Evolutionary conservation across 2,329 filamentous ascomycete genomes (phyloP).

Genomic region (Cadophora luteo-olivacea): DNA sequence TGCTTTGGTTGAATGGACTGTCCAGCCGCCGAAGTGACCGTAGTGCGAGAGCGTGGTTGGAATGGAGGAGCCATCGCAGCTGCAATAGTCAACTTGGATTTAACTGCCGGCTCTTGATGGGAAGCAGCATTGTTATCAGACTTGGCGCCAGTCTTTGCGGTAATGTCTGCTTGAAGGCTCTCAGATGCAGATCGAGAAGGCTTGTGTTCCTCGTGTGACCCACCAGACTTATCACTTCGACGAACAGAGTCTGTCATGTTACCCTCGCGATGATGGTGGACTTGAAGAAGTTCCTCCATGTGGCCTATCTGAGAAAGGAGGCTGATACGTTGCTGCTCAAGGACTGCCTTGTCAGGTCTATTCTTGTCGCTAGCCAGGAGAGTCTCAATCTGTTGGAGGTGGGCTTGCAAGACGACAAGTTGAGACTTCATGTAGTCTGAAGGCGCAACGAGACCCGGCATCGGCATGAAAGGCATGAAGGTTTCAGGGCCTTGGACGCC

Average conservation of each 20-base stretch:
- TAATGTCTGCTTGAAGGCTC: not conserved
- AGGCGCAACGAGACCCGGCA: conserved; percentile 26
- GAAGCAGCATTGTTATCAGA: not conserved
- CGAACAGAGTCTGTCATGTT: conserved; percentile 1
- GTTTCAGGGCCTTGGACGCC: conserved; percentile 20
- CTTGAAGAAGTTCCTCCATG: conserved; percentile 35
- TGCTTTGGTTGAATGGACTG: conserved; percentile 13
- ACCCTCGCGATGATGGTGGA: conserved; percentile 33
- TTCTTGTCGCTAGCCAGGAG: conserved; percentile 67
- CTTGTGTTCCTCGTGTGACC: conserved; percentile 4
- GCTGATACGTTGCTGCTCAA: conserved; percentile 52
- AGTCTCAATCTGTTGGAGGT: conserved; percentile 62
- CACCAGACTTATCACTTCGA: not conserved
- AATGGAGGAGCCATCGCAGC: conserved; percentile 46
- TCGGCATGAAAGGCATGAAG: conserved; percentile 23
- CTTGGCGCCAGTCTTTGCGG: not conserved
- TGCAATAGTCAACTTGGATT: conserved; percentile 42
- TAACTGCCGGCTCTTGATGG: conserved; percentile 27
- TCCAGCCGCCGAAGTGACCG: not conserved
- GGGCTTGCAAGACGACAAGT: conserved; percentile 50
- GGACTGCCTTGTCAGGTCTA: conserved; percentile 63
- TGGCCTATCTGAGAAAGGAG: conserved; percentile 47
- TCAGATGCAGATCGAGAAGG: not conserved
- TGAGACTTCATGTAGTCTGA: conserved; percentile 36
- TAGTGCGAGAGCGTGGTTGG: conserved; percentile 40